A percentile compares a stretch with the other conserved stretches of the same genome.
These are phyloP conservation scores for Pisolithus thermaeus DNA, from an alignment of 1,284 basidiomycete species.

Conservation along the genomic window DNA sequence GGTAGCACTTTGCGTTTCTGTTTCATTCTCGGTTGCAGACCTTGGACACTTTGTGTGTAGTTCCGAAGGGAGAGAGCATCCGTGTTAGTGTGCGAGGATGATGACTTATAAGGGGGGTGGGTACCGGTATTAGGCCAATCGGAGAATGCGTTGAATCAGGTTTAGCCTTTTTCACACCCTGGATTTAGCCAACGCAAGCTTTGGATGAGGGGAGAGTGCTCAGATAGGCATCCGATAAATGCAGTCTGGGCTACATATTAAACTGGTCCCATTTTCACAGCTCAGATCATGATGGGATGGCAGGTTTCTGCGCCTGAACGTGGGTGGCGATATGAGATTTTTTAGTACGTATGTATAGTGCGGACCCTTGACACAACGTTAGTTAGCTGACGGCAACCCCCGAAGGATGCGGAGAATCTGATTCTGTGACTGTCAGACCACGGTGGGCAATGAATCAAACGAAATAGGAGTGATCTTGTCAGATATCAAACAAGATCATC, in stretches of 20 bases:
- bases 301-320: slow-evolving; percentile 4
- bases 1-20: neutral
- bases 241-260: too few relatives aligned
- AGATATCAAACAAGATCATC: too few relatives aligned
- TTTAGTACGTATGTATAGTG: neutral
- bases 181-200: neutral
- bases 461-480: neutral
- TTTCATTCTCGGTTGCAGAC: neutral
- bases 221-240: slow-evolving; percentile 11
- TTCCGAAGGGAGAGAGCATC: too few relatives aligned
- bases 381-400: neutral
- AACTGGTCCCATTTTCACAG: neutral
- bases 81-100: too few relatives aligned
- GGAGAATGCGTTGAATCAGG: neutral
- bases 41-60: too few relatives aligned
- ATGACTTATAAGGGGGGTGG: neutral
- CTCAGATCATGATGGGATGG: slow-evolving; percentile 3
- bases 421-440: neutral
- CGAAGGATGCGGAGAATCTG: neutral
- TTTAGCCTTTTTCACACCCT: neutral
- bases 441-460: neutral
- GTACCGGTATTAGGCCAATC: neutral
- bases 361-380: neutral
- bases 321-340: slow-evolving; percentile 1
- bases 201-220: neutral